Percentiles rank a stretch among this genome's conserved stretches.
Conservation (phyloP, 805 yeast genomes). For the Teunomyces pallodes region DNA sequence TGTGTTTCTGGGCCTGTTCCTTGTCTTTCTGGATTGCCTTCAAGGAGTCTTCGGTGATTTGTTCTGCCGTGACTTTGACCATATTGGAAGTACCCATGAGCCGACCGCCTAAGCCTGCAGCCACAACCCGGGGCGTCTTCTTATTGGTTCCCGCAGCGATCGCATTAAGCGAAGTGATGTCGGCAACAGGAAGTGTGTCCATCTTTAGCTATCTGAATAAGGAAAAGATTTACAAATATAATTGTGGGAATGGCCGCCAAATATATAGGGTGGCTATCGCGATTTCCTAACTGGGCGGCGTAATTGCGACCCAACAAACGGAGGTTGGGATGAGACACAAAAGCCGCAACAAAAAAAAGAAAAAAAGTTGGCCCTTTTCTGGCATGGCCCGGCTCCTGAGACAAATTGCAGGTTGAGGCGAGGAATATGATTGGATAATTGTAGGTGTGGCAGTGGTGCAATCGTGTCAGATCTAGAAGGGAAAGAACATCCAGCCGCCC, state of each 20-base stretch:
- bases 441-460: neutral
- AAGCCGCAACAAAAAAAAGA: neutral
- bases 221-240: neutral
- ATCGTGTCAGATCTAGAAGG: neutral
- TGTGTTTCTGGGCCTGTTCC: slow-evolving; percentile 48
- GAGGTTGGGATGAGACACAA: neutral
- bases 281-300: neutral
- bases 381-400: no score
- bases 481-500: neutral
- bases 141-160: slow-evolving; percentile 82
- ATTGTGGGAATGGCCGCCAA: neutral
- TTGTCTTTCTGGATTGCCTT: slow-evolving; percentile 39
- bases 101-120: slow-evolving; percentile 71
- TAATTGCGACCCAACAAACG: neutral
- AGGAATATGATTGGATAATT: neutral
- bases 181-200: slow-evolving; percentile 39
- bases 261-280: neutral
- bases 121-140: slow-evolving; percentile 67
- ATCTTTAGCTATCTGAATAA: neutral
- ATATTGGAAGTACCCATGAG: slow-evolving; percentile 80
- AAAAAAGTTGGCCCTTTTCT: neutral
- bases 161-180: slow-evolving; percentile 68
- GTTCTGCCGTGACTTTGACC: slow-evolving; percentile 66
- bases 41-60: slow-evolving; percentile 52
- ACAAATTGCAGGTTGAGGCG: no score